Conservation (phyloP, 2,329 filamentous ascomycete species). For the Cadophora gregata region DNA sequence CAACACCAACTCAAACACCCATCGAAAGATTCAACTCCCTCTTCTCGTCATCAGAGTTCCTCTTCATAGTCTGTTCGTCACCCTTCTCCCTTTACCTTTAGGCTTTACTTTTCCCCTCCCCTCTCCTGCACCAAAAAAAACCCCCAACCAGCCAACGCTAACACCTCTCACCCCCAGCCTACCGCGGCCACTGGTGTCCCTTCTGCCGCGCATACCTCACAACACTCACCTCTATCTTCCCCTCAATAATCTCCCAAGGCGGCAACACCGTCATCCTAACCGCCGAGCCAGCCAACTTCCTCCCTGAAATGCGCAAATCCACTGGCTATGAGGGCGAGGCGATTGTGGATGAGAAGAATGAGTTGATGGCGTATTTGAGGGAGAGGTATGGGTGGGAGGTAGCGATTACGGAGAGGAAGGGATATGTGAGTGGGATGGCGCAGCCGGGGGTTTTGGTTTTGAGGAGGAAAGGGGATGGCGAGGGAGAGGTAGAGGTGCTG, state of each 20-base stretch:
- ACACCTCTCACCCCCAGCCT: constrained; percentile 12
- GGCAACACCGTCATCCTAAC: constrained; percentile 22
- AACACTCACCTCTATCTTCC: constrained; percentile 12
- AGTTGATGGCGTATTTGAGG: constrained; percentile 17
- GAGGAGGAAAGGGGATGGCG: constrained; percentile 16
- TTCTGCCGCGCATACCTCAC: constrained; percentile 27
- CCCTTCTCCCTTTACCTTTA: not conserved
- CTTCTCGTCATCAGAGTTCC: constrained; percentile 51
- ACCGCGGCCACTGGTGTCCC: constrained; percentile 31
- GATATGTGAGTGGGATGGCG: constrained; percentile 29
- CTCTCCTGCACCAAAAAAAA: too few species aligned
- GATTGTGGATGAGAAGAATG: constrained; percentile 20
- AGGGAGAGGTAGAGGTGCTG: too few species aligned
- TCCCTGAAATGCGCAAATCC: constrained; percentile 14
- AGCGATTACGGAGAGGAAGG: constrained; percentile 28
- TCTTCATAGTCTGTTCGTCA: constrained; percentile 26
- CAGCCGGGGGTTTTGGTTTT: constrained; percentile 29
- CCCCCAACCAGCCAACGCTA: not conserved
- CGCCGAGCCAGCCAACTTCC: constrained; percentile 18
- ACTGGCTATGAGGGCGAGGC: constrained; percentile 18
- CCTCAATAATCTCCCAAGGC: constrained; percentile 18
- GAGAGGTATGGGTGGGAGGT: constrained; percentile 16
- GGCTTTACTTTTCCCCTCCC: not conserved
- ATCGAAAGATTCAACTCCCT: constrained; percentile 76
- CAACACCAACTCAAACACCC: constrained; percentile 47